Conservation (phyloP, 768 basidiomycete genomes). For the Boletellus sp. region DNA sequence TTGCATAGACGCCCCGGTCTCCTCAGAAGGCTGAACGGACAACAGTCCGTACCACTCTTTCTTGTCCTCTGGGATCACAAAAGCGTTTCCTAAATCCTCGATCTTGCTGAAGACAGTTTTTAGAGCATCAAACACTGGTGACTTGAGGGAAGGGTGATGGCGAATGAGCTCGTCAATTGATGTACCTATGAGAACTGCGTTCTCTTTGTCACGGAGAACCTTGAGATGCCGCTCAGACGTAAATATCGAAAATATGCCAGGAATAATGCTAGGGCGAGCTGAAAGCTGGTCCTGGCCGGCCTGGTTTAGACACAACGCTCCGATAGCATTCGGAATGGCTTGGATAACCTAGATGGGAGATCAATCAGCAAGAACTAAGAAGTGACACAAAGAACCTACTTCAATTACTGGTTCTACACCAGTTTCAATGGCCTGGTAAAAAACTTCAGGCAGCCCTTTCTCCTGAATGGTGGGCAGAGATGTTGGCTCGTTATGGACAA, state of each 20-base stretch:
- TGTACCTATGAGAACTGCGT: conserved; percentile 82
- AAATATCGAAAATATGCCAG: conserved; percentile 81
- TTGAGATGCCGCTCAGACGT: conserved; percentile 81
- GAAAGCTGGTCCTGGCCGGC: conserved; percentile 78
- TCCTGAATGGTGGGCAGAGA: conserved; percentile 93
- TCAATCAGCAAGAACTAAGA: neutral
- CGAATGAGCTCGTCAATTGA: conserved; percentile 93
- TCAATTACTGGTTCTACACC: conserved; percentile 87
- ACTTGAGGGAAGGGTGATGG: conserved; percentile 88
- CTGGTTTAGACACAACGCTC: conserved; percentile 93
- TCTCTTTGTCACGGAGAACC: conserved; percentile 88
- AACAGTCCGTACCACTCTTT: conserved; percentile 65
- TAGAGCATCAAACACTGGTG: conserved; percentile 73
- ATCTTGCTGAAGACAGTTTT: conserved; percentile 68
- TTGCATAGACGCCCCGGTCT: conserved; percentile 47
- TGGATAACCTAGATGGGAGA: conserved; percentile 65
- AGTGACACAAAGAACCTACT: conserved; percentile 37
- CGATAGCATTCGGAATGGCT: conserved; percentile 92
- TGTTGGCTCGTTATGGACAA: conserved; percentile 98
- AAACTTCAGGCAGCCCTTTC: conserved; percentile 79
- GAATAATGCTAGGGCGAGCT: conserved; percentile 76
- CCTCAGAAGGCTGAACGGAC: conserved; percentile 22
- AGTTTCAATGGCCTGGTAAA: conserved; percentile 81
- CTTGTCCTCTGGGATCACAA: conserved; percentile 51
- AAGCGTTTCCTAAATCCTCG: conserved; percentile 67